phyloP scores from a whole-genome alignment of 2,329 filamentous ascomycete genomes.

The Beauveria bassiana region DNA sequence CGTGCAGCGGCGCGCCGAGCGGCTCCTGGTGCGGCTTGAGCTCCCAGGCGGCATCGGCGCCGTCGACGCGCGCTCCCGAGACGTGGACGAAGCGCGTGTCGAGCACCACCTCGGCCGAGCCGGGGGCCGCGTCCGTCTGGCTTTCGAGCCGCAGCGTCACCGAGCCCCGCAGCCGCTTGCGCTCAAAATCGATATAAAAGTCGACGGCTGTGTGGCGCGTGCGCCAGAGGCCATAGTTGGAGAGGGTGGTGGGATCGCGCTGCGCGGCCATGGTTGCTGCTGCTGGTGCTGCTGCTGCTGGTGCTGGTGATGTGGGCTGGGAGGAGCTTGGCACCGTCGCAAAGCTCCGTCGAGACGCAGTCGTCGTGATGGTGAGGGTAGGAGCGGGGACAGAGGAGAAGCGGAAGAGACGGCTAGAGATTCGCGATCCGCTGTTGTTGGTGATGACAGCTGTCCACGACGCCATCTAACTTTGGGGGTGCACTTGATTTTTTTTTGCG shows the following conservation, averaged over 20 bases:
- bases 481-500: not conserved
- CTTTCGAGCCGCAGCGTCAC: constrained; percentile 72
- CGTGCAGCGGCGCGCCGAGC: constrained; percentile 63
- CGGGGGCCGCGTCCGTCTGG: constrained; percentile 62
- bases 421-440: constrained; percentile 4
- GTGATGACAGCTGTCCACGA: not conserved
- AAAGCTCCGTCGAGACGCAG: not conserved
- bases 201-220: constrained; percentile 77
- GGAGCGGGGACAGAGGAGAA: not conserved
- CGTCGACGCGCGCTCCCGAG: constrained; percentile 61
- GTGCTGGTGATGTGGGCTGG: not conserved
- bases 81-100: constrained; percentile 83
- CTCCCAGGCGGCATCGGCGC: constrained; percentile 53
- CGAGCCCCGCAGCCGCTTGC: constrained; percentile 67
- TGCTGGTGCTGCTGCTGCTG: not conserved
- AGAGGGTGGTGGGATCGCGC: constrained; percentile 81
- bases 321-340: not conserved
- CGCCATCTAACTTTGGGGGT: not conserved
- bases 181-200: constrained; percentile 76
- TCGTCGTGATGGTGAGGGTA: not conserved
- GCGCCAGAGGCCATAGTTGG: constrained; percentile 84
- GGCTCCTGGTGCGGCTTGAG: constrained; percentile 64
- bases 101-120: constrained; percentile 64
- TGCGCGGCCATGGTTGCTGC: constrained; percentile 11
- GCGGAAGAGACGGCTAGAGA: not conserved